A percentile compares a stretch with the other conserved stretches of the same genome.
Evolutionary conservation across 106 monocot species (phyloP).

Genomic region (Platanthera guangdongensis): DNA sequence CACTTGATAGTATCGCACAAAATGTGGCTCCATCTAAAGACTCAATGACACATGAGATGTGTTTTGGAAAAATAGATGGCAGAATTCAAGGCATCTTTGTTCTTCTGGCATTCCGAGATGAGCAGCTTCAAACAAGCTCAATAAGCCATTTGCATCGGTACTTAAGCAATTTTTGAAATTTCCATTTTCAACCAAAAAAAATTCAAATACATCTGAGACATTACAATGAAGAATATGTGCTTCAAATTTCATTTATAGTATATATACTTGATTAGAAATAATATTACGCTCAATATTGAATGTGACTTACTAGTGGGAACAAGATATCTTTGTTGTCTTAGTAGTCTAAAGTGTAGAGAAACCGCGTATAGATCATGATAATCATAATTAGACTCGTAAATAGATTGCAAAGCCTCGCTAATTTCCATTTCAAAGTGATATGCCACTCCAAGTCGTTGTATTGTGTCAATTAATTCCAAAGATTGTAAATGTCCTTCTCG

Average conservation of each 20-base stretch:
- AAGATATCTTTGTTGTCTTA: slow-evolving; percentile 2
- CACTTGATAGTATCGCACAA: background rate
- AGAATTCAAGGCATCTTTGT: background rate
- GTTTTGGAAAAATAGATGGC: slow-evolving; percentile 1
- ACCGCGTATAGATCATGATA: background rate
- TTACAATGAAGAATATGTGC: background rate
- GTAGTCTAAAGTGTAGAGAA: background rate
- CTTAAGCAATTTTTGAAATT: background rate
- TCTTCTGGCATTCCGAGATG: slow-evolving; percentile 4
- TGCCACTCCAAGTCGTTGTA: background rate
- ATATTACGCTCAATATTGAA: too few relatives aligned
- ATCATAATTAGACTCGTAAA: background rate
- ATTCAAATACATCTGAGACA: slow-evolving; percentile 7
- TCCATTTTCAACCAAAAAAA: slow-evolving; percentile 9
- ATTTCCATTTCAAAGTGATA: slow-evolving; percentile 6
- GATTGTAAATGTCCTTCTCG: background rate
- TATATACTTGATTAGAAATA: too few relatives aligned
- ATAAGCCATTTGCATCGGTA: slow-evolving; percentile 5
- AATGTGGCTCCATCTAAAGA: background rate
- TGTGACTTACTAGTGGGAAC: background rate
- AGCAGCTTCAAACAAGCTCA: slow-evolving; percentile 14
- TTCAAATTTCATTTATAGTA: too few relatives aligned
- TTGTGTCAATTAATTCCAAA: background rate
- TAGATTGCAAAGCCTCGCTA: background rate
- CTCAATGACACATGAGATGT: background rate